A percentile compares a stretch with the other conserved stretches of the same genome.
Conservation (phyloP, 2,329 filamentous ascomycete genomes). For the Sclerotiophoma versabilis region DNA sequence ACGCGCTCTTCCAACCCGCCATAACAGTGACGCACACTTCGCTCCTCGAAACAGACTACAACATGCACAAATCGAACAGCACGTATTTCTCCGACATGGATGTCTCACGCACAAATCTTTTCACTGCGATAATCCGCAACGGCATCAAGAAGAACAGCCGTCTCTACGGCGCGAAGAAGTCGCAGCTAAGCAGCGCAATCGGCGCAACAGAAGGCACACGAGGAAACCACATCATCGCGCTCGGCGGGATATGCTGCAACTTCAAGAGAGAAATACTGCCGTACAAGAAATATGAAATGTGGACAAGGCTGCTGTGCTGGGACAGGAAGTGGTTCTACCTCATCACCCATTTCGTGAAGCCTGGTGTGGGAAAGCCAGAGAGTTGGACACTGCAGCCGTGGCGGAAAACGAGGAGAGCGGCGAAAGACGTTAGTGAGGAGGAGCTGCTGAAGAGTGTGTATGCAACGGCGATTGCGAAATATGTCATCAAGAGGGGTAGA, state of each 20-base stretch:
- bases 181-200: conserved; percentile 21
- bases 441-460: conserved; percentile 55
- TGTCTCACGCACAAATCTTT: conserved; percentile 79
- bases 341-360: conserved; percentile 56
- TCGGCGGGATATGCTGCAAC: conserved; percentile 57
- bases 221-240: conserved; percentile 49
- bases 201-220: conserved; percentile 29
- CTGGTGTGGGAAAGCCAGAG: conserved; percentile 52
- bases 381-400: conserved; percentile 57
- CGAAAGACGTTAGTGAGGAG: conserved; percentile 34
- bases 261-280: conserved; percentile 58
- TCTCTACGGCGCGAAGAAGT: conserved; percentile 30
- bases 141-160: conserved; percentile 49
- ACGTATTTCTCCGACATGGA: conserved; percentile 91
- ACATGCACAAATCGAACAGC: conserved; percentile 81
- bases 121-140: conserved; percentile 62
- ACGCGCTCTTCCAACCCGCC: conserved; percentile 75
- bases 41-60: conserved; percentile 83
- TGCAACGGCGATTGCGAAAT: conserved; percentile 58
- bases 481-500: conserved; percentile 63
- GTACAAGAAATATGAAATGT: conserved; percentile 56
- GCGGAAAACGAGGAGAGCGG: conserved; percentile 24
- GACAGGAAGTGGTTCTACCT: conserved; percentile 61
- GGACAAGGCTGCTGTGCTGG: conserved; percentile 57
- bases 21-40: conserved; percentile 72